A percentile compares a stretch with the other conserved stretches of the same genome.
Conservation (phyloP, 2,329 filamentous ascomycete genomes). For the Phyllosticta capitalensis region DNA sequence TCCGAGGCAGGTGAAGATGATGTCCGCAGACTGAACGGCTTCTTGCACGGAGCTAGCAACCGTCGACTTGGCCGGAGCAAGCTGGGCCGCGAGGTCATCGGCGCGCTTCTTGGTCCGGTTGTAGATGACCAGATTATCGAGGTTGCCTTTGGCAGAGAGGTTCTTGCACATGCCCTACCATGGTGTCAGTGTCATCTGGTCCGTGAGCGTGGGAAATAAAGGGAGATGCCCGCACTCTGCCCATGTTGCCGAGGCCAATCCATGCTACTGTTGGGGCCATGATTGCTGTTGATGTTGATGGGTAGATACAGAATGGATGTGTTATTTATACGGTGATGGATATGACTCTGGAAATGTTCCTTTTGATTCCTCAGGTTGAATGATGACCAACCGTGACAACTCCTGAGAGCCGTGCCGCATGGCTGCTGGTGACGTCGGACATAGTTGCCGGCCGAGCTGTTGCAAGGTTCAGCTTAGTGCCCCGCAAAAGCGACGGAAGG, state of each 20-base stretch:
- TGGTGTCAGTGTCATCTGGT: not conserved
- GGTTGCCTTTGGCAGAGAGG: slow-evolving; percentile 64
- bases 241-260: slow-evolving; percentile 85
- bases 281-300: slow-evolving; percentile 4
- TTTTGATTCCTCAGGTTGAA: not conserved
- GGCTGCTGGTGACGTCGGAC: not conserved
- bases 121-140: slow-evolving; percentile 62
- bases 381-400: not conserved
- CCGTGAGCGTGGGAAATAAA: slow-evolving; percentile 11
- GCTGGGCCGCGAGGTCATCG: slow-evolving; percentile 50
- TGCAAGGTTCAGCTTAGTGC: not conserved
- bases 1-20: slow-evolving; percentile 74
- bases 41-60: slow-evolving; percentile 56
- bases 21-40: slow-evolving; percentile 58
- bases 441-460: not conserved
- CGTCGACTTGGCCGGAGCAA: slow-evolving; percentile 53
- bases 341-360: not conserved
- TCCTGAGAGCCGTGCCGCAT: not conserved
- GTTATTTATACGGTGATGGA: too few species aligned
- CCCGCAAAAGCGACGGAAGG: too few species aligned
- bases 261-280: slow-evolving; percentile 54
- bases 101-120: slow-evolving; percentile 66
- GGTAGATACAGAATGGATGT: too few species aligned
- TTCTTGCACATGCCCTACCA: slow-evolving; percentile 74
- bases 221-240: slow-evolving; percentile 46